Percentiles rank a stretch among this genome's conserved stretches.
Conservation (phyloP, 75 land plant species). For the Larix kaempferi region DNA sequence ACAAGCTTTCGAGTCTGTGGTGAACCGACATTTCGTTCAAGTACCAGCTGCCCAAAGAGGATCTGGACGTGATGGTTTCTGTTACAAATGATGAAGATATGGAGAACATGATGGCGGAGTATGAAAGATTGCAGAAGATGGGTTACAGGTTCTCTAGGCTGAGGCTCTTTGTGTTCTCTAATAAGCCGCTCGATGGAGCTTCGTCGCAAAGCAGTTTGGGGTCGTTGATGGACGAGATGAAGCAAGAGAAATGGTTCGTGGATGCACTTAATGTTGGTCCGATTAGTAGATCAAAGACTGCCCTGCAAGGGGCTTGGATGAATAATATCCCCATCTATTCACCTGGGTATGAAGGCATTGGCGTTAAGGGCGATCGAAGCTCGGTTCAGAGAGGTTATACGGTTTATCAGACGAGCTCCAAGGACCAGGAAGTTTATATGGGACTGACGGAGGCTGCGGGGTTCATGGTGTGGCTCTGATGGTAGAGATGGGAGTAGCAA, state of each 20-base stretch:
- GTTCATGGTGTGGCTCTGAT: too few relatives aligned
- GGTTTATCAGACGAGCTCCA: neutral
- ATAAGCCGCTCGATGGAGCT: neutral
- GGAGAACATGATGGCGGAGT: conserved; percentile 94
- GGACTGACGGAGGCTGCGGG: too few relatives aligned
- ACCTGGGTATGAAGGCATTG: conserved; percentile 42
- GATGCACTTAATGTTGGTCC: conserved; percentile 43
- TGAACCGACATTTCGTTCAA: conserved; percentile 56
- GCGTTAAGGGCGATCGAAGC: neutral
- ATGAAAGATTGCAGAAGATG: too few relatives aligned
- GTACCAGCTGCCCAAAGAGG: conserved; percentile 93
- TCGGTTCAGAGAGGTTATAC: neutral
- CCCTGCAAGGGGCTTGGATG: neutral
- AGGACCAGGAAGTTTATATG: neutral
- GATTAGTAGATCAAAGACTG: neutral
- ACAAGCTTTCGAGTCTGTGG: conserved; percentile 49
- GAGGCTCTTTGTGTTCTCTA: conserved; percentile 35
- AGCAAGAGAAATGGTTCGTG: conserved; percentile 55
- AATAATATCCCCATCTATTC: conserved; percentile 39
- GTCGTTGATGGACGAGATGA: neutral
- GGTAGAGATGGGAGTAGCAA: too few relatives aligned
- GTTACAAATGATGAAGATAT: conserved; percentile 93
- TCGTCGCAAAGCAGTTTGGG: neutral
- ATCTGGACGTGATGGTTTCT: conserved; percentile 81
- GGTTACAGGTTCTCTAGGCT: too few relatives aligned